Evolutionary conservation across 805 yeast species (phyloP), one percentile per base, ranked within the genome.

Genomic region (Yarrowia keelungensis): DNA sequence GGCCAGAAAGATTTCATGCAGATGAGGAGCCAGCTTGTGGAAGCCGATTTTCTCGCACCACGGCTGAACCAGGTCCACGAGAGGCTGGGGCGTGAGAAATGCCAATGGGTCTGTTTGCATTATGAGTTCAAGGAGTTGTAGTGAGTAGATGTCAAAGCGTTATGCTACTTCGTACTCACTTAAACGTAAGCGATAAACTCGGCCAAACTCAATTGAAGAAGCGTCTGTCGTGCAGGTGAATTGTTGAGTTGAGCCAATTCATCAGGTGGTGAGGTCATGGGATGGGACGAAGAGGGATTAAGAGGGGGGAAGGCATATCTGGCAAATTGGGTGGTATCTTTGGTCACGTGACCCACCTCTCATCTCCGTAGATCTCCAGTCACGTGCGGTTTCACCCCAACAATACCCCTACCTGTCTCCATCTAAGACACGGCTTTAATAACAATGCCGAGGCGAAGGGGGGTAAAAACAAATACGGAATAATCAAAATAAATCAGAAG

Each of bases 1-100:
- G 11, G 93, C 82, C 8, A 79, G 82, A 0, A 85, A 75, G 19
- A 91, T 81, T 78, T 94, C 98, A 75, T 92, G 98, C 59, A 75
- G 39, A 65, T 81, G 83, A n/a, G 68, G 72, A 10, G 80, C 76
- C 54, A 80, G 73, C 36, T 61, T 67, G 5, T 71, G 36, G 62
- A 75, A 72, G 22, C 80, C 79, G 38, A 71, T 47, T 16, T 49
- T 32, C 26, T 69, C 47, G 26, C 70, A 45, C 16, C 43, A 53
- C 11, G 69, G 66, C 41, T 53, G 45, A 3, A 71, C 45, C 16
- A 61, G 51, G 32, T 32, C 59, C 51, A 45, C 42, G 12, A 67
- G 67, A 19, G 59, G 59, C 22, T 67, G 70, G 16, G 65, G 53
- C 9, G 53, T 43, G 32, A 64, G 53, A 36, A 47, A 36, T 15